Conservation (phyloP, 1,139 yeast genomes). For the Pichia sp. region DNA sequence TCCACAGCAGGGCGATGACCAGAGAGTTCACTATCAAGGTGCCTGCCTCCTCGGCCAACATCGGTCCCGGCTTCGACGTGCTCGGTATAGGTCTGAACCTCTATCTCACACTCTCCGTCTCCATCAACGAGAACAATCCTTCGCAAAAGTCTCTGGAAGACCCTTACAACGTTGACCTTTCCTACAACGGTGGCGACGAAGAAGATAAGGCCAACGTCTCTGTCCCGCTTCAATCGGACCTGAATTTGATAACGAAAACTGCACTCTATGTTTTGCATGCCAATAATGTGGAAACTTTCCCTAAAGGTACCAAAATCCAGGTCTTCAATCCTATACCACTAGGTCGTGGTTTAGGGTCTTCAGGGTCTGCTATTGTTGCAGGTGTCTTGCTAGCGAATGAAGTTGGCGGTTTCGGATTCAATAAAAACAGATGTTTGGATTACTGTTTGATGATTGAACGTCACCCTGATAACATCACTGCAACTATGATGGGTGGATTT, state of each 20-base stretch:
- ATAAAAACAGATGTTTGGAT: constrained; percentile 80
- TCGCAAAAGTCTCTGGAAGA: constrained; percentile 38
- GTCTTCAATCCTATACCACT: constrained; percentile 89
- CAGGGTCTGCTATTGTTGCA: constrained; percentile 98
- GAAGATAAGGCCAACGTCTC: constrained; percentile 33
- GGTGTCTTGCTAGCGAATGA: constrained; percentile 91
- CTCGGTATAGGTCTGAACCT: constrained; percentile 81
- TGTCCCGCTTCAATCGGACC: constrained; percentile 71
- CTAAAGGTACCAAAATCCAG: constrained; percentile 73
- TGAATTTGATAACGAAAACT: constrained; percentile 82
- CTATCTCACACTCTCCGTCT: constrained; percentile 61
- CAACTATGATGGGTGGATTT: constrained; percentile 98
- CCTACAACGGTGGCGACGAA: constrained; percentile 47
- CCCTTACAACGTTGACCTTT: constrained; percentile 60
- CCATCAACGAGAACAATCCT: constrained; percentile 37
- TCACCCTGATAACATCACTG: constrained; percentile 97
- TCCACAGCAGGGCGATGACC: constrained; percentile 14
- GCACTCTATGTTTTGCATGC: constrained; percentile 87
- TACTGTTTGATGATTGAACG: constrained; percentile 95
- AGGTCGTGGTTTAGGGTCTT: constrained; percentile 94
- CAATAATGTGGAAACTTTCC: constrained; percentile 66
- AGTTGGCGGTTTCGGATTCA: constrained; percentile 63
- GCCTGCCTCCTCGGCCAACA: constrained; percentile 96
- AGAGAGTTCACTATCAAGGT: constrained; percentile 56
- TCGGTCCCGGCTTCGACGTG: constrained; percentile 98